A percentile compares a stretch with the other conserved stretches of the same genome.
These are phyloP conservation scores for Prunus padus DNA, from an alignment of 306 rosid genomes.

Conservation along the genomic window DNA sequence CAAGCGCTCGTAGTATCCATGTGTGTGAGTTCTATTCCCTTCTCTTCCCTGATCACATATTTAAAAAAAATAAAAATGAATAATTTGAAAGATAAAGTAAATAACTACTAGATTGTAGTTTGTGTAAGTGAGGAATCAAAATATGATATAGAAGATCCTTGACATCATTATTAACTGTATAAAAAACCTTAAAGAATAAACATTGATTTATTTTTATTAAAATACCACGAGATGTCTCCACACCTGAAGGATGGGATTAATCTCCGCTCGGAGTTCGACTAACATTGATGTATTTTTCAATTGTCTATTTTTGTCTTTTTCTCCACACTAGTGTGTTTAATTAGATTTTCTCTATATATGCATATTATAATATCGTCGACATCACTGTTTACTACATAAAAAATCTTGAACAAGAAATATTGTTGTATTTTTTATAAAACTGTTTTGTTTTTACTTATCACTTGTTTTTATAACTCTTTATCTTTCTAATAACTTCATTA, in stretches of 20 bases:
- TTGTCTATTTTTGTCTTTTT: not conserved
- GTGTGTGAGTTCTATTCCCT: accelerated
- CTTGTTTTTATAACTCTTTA: not conserved
- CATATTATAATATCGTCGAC: too few species aligned
- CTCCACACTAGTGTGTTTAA: too few species aligned
- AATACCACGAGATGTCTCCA: too few species aligned
- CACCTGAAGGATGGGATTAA: too few species aligned
- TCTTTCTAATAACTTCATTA: not conserved
- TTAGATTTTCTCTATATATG: too few species aligned
- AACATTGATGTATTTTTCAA: not conserved
- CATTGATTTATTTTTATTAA: not conserved
- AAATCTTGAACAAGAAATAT: too few species aligned
- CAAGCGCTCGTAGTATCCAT: too few species aligned
- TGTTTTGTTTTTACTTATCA: not conserved
- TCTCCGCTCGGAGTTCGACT: too few species aligned
- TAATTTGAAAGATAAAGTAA: not conserved
- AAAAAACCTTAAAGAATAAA: not conserved
- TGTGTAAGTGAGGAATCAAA: not conserved
- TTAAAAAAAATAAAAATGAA: not conserved
- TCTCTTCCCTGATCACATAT: too few species aligned
- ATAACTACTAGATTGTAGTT: not conserved
- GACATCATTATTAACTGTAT: not conserved
- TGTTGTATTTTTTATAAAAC: too few species aligned
- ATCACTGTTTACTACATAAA: too few species aligned
- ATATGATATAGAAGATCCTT: not conserved